Evolutionary conservation across 306 rosid genomes (phyloP), one percentile per base, ranked within the genome.

Genomic region (Quercus bicolor): DNA sequence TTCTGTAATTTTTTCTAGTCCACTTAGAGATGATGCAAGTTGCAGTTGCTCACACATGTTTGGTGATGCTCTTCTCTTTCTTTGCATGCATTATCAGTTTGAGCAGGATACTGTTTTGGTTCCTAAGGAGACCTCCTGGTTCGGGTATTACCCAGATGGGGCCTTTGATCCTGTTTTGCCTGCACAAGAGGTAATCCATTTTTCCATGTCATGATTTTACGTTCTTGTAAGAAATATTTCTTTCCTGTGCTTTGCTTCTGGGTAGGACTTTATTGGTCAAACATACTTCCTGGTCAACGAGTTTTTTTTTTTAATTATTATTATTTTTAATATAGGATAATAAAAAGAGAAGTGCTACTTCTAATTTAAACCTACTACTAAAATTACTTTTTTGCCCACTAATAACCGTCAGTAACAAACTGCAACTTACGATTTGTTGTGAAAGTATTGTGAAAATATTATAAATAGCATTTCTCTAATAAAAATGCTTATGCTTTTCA

Each of bases 111-210:
- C 79, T 10, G 29, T 91, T 70, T 16, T 91, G 79, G 84, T 89
- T 83, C 96, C 93, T 48, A 89, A 83, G 85, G 92, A 91, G 83
- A 91, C 93, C 56, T 79, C 93, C 5, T 91, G 96, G 96, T 91
- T 91, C 72, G 96, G 96, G 56, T 91, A 86, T 82, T 91, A 15
- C 77, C 89, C 92, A 14, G 88, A 89, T 71, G 96, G 96, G 28
- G 84, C 89, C 71, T 83, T 75, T 53, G 69, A 84, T 81, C 82
- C 90, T 40, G 68, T 91, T 81, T 69, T 91, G 70, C 82, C 85
- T 1, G 86, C 84, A 6, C 91, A 89, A 78, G 87, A 89, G 93
- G 96, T 91, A 83, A 77, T 48, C 60, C 55, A 73, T 73, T 48
- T 71, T 61, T 75, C n/a, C 80, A 13, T 60, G 56, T 71, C 53